phyloP scores from a whole-genome alignment of 495 filamentous ascomycete genomes.

The Talaromyces borbonicus region DNA sequence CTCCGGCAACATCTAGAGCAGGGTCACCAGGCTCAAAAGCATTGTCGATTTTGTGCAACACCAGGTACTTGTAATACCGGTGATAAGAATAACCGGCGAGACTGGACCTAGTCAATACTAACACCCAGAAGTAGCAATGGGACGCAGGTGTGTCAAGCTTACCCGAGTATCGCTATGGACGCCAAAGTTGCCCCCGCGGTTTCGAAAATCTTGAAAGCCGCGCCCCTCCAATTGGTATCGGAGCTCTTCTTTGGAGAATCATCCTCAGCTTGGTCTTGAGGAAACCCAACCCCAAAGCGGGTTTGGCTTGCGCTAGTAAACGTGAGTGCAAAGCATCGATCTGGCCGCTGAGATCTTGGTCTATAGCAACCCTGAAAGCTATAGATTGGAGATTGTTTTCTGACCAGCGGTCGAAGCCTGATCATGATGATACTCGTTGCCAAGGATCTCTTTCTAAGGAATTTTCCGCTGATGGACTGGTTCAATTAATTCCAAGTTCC shows the following conservation, averaged over 20 bases:
- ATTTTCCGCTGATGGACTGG: no score
- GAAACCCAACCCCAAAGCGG: background rate
- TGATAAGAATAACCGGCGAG: slow-evolving; percentile 80
- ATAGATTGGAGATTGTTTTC: background rate
- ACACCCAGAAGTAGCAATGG: background rate
- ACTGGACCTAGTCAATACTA: slow-evolving; percentile 25
- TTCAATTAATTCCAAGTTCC: no score
- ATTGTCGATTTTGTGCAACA: slow-evolving; percentile 81
- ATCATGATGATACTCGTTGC: no score
- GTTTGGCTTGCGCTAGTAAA: slow-evolving; percentile 1
- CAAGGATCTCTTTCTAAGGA: no score
- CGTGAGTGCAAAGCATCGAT: background rate
- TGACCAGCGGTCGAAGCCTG: background rate
- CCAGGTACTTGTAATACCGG: slow-evolving; percentile 75
- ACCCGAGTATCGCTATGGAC: slow-evolving; percentile 74
- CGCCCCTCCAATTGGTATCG: slow-evolving; percentile 32
- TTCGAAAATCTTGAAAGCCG: slow-evolving; percentile 73
- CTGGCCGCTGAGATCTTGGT: background rate
- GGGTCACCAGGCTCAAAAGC: slow-evolving; percentile 93
- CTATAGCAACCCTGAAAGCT: background rate
- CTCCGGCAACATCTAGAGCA: slow-evolving; percentile 77
- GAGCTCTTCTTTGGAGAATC: slow-evolving; percentile 17
- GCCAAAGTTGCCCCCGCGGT: slow-evolving; percentile 76
- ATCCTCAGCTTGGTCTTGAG: slow-evolving; percentile 23
- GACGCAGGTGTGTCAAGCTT: slow-evolving; percentile 29